Conservation (phyloP, 768 basidiomycete genomes). For the Termitomyces eurrhizus region DNA sequence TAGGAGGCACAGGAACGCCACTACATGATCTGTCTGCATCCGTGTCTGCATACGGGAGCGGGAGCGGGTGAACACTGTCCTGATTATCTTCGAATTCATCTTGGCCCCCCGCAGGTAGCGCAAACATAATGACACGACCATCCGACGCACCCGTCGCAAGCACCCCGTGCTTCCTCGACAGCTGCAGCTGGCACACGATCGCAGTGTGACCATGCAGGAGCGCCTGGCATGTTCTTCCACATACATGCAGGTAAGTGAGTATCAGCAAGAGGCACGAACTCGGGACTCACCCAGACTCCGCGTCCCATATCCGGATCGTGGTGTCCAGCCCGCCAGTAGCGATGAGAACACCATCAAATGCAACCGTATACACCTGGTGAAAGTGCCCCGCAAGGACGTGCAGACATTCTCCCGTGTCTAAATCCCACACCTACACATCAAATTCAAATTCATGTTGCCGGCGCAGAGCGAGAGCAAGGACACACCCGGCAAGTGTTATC, state of each 20-base stretch:
- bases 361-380: slow-evolving; percentile 87
- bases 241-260: neutral
- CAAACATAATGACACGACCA: slow-evolving; percentile 50
- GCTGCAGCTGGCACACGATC: slow-evolving; percentile 87
- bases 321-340: slow-evolving; percentile 91
- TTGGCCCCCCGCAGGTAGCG: neutral
- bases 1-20: too few relatives aligned
- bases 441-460: too few relatives aligned
- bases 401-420: slow-evolving; percentile 85
- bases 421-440: slow-evolving; percentile 70
- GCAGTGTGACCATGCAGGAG: slow-evolving; percentile 89
- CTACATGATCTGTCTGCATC: too few relatives aligned
- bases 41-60: too few relatives aligned
- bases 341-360: slow-evolving; percentile 80
- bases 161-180: slow-evolving; percentile 46
- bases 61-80: too few relatives aligned
- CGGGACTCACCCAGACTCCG: slow-evolving; percentile 67
- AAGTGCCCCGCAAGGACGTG: slow-evolving; percentile 80
- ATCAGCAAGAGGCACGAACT: neutral
- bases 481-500: slow-evolving; percentile 81
- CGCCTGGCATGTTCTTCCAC: slow-evolving; percentile 68
- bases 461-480: slow-evolving; percentile 19
- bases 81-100: too few relatives aligned
- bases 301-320: slow-evolving; percentile 90
- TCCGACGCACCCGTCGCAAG: slow-evolving; percentile 88